These are phyloP conservation scores for Teunomyces panamensis DNA, from an alignment of 805 yeast species.

Conservation along the genomic window DNA sequence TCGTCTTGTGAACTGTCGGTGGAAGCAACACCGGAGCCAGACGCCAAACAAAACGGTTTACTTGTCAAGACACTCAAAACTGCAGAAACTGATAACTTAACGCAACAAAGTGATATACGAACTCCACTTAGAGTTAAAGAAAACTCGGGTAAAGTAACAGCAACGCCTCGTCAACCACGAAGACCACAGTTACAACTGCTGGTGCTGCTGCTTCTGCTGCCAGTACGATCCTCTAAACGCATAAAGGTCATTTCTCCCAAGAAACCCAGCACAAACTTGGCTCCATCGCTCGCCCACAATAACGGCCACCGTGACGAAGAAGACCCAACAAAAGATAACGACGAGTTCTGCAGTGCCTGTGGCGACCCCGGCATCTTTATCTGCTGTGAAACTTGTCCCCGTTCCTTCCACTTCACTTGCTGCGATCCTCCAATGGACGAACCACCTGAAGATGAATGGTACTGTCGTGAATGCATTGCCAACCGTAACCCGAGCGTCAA, in stretches of 20 bases:
- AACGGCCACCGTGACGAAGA: constrained; percentile 5
- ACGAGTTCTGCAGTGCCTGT: constrained; percentile 89
- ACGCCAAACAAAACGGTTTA: constrained; percentile 10
- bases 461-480: constrained; percentile 70
- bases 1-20: constrained; percentile 15
- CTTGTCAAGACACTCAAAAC: constrained; percentile 15
- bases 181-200: background rate
- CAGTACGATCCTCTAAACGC: constrained; percentile 2
- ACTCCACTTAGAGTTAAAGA: constrained; percentile 7
- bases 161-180: constrained; percentile 2
- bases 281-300: constrained; percentile 11
- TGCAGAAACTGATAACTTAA: constrained; percentile 8
- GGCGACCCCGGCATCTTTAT: constrained; percentile 85
- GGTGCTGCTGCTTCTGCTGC: background rate
- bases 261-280: constrained; percentile 26
- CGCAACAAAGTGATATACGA: constrained; percentile 19
- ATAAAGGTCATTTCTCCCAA: constrained; percentile 32
- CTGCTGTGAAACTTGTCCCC: constrained; percentile 93
- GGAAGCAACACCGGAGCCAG: constrained; percentile 12
- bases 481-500: constrained; percentile 29
- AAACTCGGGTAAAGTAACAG: background rate
- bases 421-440: constrained; percentile 87
- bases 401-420: constrained; percentile 88
- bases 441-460: constrained; percentile 88
- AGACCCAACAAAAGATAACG: constrained; percentile 45